Conservation (phyloP, 306 rosid species). For the Argentina anserina region DNA sequence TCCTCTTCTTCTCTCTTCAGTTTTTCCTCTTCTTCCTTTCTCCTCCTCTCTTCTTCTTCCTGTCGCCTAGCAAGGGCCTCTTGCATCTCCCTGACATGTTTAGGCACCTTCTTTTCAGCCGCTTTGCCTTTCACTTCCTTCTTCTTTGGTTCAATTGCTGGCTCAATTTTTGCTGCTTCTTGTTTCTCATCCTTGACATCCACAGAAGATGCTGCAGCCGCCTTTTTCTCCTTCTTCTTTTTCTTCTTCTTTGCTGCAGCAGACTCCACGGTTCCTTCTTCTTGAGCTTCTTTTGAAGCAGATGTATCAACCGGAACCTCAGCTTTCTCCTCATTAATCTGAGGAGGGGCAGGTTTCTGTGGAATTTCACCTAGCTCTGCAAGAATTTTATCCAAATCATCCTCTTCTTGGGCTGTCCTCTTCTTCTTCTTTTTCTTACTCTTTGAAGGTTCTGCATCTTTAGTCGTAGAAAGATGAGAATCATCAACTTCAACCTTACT, state of each 20-base stretch:
- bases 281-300: slow-evolving; percentile 69
- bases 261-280: slow-evolving; percentile 73
- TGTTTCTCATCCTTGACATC: slow-evolving; percentile 41
- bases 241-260: slow-evolving; percentile 98
- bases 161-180: slow-evolving; percentile 44
- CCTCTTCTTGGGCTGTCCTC: slow-evolving; percentile 97
- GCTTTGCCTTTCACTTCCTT: slow-evolving; percentile 66
- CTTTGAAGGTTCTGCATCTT: slow-evolving; percentile 60
- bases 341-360: slow-evolving; percentile 42
- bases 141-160: slow-evolving; percentile 49
- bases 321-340: slow-evolving; percentile 48
- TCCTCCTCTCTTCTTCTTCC: slow-evolving; percentile 81
- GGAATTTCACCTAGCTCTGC: slow-evolving; percentile 85
- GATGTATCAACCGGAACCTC: slow-evolving; percentile 43
- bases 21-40: slow-evolving; percentile 85
- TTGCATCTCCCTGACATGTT: slow-evolving; percentile 99
- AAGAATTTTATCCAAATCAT: slow-evolving; percentile 85
- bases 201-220: slow-evolving; percentile 52
- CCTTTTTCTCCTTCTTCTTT: slow-evolving; percentile 82
- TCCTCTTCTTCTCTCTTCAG: slow-evolving; percentile 87
- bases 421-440: slow-evolving; percentile 92
- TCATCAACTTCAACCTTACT: slow-evolving; percentile 30
- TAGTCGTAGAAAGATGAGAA: slow-evolving; percentile 40
- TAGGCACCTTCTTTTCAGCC: slow-evolving; percentile 85
- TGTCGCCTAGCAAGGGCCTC: slow-evolving; percentile 82